phyloP scores from a whole-genome alignment of 768 basidiomycete species.

The Mycena rebaudengoi region DNA sequence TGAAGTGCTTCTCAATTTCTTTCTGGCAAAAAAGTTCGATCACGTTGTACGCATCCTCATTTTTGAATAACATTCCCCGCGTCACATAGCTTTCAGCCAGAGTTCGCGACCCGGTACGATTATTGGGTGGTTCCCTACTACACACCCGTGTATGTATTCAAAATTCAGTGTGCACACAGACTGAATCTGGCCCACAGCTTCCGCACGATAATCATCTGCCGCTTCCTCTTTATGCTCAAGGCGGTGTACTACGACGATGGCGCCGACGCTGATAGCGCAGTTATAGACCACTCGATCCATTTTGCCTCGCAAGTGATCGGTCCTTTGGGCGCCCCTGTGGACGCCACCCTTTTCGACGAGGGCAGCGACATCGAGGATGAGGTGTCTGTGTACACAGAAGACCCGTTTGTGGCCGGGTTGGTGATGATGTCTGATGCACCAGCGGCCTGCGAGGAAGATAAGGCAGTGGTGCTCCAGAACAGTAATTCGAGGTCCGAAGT shows the following conservation, averaged over 20 bases:
- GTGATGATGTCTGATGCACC: constrained; percentile 7
- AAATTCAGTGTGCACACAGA: not conserved
- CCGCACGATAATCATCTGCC: constrained; percentile 44
- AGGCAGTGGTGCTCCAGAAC: no score
- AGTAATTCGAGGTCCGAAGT: no score
- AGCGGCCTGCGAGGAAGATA: no score
- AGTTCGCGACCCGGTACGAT: constrained; percentile 39
- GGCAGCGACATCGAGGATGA: constrained; percentile 25
- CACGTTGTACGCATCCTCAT: constrained; percentile 32
- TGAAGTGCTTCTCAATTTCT: not conserved
- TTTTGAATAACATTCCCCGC: not conserved
- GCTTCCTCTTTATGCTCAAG: constrained; percentile 40
- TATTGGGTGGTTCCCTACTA: constrained; percentile 47
- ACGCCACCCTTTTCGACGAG: constrained; percentile 24
- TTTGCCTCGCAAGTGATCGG: constrained; percentile 38
- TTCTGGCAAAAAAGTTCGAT: no score
- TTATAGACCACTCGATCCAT: not conserved
- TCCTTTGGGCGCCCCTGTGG: constrained; percentile 37
- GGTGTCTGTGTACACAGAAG: constrained; percentile 28
- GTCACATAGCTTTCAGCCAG: constrained; percentile 26
- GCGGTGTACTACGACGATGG: constrained; percentile 34
- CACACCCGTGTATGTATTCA: constrained; percentile 40
- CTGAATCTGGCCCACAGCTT: constrained; percentile 29
- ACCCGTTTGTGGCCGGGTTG: constrained; percentile 34
- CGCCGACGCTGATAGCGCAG: constrained; percentile 9